A percentile compares a stretch with the other conserved stretches of the same genome.
phyloP scores from a whole-genome alignment of 2,329 filamentous ascomycete species.

The Teratosphaeria epicoccoides region DNA sequence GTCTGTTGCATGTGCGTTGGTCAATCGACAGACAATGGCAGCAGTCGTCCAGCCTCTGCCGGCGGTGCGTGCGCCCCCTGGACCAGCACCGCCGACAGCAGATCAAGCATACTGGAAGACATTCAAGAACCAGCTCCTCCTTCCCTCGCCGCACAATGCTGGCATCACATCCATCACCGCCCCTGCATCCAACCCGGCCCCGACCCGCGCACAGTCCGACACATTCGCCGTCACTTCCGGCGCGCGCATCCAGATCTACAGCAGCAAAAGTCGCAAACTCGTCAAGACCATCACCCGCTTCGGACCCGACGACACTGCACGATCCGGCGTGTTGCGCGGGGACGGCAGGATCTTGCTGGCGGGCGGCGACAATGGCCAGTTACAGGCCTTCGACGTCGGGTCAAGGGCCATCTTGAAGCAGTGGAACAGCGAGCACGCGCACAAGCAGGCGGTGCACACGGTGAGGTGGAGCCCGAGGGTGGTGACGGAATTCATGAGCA shows the following conservation, averaged over 20 bases:
- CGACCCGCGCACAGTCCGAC: conserved; percentile 39
- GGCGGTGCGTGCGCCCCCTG: conserved; percentile 71
- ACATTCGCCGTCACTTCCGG: conserved; percentile 92
- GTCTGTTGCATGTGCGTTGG: no score
- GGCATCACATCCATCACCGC: conserved; percentile 72
- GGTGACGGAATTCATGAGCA: conserved; percentile 75
- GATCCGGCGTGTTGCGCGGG: conserved; percentile 75
- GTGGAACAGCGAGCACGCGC: conserved; percentile 51
- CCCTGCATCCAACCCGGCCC: conserved; percentile 28
- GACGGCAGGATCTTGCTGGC: conserved; percentile 85
- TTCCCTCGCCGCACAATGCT: conserved; percentile 82
- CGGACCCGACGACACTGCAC: conserved; percentile 65
- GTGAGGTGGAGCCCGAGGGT: conserved; percentile 79
- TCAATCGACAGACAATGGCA: conserved; percentile 63
- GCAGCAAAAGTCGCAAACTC: conserved; percentile 78
- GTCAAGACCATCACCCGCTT: conserved; percentile 92
- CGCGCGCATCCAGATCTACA: conserved; percentile 87
- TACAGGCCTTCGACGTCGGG: conserved; percentile 89
- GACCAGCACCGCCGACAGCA: conserved; percentile 71
- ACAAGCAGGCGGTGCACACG: conserved; percentile 88
- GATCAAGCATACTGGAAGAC: conserved; percentile 95
- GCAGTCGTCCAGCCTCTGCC: conserved; percentile 72
- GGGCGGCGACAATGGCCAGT: conserved; percentile 79
- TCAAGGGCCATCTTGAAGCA: conserved; percentile 89
- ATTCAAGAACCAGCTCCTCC: conserved; percentile 82